Conservation (phyloP, 345 rosid genomes). For the Passiflora organensis region DNA sequence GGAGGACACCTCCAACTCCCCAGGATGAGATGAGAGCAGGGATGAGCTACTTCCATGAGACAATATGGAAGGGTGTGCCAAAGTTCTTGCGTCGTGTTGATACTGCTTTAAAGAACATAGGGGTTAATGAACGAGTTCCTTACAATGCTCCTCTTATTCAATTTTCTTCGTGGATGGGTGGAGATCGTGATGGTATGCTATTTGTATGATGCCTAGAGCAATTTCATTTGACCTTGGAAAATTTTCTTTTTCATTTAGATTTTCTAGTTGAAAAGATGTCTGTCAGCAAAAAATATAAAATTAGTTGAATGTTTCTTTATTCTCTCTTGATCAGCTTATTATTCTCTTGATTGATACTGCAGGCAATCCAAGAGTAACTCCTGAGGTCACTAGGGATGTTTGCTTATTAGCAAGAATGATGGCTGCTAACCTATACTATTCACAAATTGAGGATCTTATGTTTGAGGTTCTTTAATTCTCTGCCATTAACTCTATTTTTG, state of each 20-base stretch:
- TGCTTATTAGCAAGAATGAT: constrained; percentile 97
- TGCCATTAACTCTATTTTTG: too few species aligned
- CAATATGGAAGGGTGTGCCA: constrained; percentile 98
- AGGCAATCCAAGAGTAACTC: constrained; percentile 99
- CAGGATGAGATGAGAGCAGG: constrained; percentile 99
- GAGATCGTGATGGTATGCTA: constrained; percentile 97
- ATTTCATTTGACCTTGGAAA: too few species aligned
- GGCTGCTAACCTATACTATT: constrained; percentile 92
- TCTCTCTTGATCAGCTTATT: background rate
- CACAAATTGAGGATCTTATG: constrained; percentile 94
- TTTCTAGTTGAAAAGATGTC: too few species aligned
- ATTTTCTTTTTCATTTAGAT: too few species aligned
- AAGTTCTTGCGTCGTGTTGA: constrained; percentile 97
- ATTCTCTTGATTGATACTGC: constrained; percentile 12
- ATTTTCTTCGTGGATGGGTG: constrained; percentile 99
- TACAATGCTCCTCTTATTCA: constrained; percentile 98
- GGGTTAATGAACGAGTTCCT: constrained; percentile 87
- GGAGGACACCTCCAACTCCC: constrained; percentile 96
- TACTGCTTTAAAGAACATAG: constrained; percentile 93
- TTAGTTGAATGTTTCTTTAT: too few species aligned
- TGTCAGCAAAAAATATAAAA: too few species aligned
- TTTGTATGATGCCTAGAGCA: background rate
- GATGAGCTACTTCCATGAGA: constrained; percentile 99
- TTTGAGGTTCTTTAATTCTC: constrained; percentile 70
- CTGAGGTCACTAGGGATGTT: constrained; percentile 99